Percentiles rank a stretch among this genome's conserved stretches.
Conservation (phyloP, 2,329 filamentous ascomycete species). For the Phyllosticta capitalensis region DNA sequence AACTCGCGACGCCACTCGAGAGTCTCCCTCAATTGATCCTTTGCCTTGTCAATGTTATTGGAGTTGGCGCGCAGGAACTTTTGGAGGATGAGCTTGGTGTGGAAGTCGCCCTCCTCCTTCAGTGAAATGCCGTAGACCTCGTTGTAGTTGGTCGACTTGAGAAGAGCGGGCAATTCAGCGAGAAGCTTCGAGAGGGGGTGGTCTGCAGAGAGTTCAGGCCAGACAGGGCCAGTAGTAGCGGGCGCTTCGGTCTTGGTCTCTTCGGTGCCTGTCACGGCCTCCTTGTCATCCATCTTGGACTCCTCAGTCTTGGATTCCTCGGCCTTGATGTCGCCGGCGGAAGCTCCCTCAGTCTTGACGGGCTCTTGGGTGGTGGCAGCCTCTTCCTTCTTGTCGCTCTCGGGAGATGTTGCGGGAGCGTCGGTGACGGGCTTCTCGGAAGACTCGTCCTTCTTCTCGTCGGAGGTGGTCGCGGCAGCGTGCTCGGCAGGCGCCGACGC, state of each 20-base stretch:
- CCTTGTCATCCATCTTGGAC: background rate
- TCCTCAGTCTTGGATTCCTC: background rate
- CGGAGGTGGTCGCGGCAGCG: background rate
- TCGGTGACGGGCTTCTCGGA: background rate
- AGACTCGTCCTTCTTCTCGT: background rate
- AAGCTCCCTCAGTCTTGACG: background rate
- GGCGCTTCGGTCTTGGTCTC: background rate
- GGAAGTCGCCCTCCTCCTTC: constrained; percentile 44
- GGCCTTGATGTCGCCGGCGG: background rate
- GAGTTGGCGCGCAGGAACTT: constrained; percentile 91
- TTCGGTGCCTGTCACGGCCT: background rate
- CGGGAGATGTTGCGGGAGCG: background rate
- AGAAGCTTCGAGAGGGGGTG: constrained; percentile 48
- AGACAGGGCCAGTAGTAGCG: constrained; percentile 13
- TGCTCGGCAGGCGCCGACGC: background rate
- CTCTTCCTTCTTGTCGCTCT: background rate
- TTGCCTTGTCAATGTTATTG: constrained; percentile 62
- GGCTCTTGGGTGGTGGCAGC: background rate
- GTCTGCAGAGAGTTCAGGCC: constrained; percentile 28
- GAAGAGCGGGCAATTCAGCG: constrained; percentile 48
- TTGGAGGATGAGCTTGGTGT: constrained; percentile 75
- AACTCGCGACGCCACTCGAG: constrained; percentile 74
- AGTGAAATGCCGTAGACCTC: constrained; percentile 85
- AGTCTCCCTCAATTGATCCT: constrained; percentile 68
- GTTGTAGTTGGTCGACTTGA: constrained; percentile 46